Evolutionary conservation across 2,329 filamentous ascomycete species (phyloP).

Genomic region (Aspergillus sojae): DNA sequence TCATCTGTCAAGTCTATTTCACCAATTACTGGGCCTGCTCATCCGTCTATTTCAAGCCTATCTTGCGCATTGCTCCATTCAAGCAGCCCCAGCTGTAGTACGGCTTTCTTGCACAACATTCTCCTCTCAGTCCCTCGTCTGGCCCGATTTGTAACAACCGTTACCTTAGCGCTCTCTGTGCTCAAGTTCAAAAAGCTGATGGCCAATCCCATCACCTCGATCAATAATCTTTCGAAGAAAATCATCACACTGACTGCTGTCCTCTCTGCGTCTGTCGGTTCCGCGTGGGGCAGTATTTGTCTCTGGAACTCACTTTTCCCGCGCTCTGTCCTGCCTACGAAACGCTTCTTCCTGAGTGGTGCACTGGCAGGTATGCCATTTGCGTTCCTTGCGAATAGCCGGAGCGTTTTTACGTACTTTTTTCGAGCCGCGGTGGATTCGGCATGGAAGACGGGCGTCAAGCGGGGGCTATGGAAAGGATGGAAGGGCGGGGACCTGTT

Average conservation of each 20-base stretch:
- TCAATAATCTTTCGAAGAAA: constrained; percentile 67
- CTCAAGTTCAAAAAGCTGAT: constrained; percentile 70
- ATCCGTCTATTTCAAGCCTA: constrained; percentile 81
- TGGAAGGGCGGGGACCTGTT: constrained; percentile 81
- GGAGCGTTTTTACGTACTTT: constrained; percentile 76
- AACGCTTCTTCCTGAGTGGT: constrained; percentile 88
- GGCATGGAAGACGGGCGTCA: constrained; percentile 90
- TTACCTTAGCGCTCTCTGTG: constrained; percentile 70
- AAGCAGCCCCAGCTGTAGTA: constrained; percentile 80
- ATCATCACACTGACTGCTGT: constrained; percentile 78
- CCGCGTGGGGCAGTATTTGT: constrained; percentile 86
- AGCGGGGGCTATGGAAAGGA: constrained; percentile 84
- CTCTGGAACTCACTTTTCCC: constrained; percentile 82
- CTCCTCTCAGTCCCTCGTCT: constrained; percentile 78
- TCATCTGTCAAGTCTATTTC: constrained; percentile 69
- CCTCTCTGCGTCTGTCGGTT: constrained; percentile 79
- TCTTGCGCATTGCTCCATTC: constrained; percentile 91
- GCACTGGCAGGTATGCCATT: constrained; percentile 78
- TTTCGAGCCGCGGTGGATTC: constrained; percentile 78
- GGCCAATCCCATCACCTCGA: constrained; percentile 66
- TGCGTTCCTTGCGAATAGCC: constrained; percentile 64
- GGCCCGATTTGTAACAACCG: constrained; percentile 68
- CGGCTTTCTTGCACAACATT: constrained; percentile 86
- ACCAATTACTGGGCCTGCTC: constrained; percentile 79
- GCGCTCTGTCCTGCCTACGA: constrained; percentile 71